Percentiles rank a stretch among this genome's conserved stretches.
phyloP scores from a whole-genome alignment of 2,329 filamentous ascomycete genomes.

The Verticillium dahliae region DNA sequence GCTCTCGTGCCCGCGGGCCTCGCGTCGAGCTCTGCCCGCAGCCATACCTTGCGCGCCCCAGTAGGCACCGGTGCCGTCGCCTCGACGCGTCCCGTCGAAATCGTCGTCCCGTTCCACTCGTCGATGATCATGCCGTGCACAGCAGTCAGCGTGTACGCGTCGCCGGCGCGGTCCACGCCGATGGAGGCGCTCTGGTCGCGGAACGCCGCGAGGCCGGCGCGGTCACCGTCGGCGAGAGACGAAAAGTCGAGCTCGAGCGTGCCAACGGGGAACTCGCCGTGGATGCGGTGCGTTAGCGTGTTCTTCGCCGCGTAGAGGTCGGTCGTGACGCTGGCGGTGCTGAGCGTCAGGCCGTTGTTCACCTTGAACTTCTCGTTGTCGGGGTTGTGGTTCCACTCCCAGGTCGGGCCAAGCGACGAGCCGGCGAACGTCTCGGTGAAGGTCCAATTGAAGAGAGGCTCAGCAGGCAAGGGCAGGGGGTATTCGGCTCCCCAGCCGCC shows the following conservation, averaged over 20 bases:
- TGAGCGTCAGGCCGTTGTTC: slow-evolving; percentile 36
- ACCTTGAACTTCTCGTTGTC: slow-evolving; percentile 39
- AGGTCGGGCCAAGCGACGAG: slow-evolving; percentile 32
- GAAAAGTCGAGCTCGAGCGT: slow-evolving; percentile 44
- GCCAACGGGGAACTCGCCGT: slow-evolving; percentile 35
- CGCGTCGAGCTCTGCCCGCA: slow-evolving; percentile 16
- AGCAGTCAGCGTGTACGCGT: slow-evolving; percentile 21
- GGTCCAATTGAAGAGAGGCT: slow-evolving; percentile 15
- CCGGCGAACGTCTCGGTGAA: slow-evolving; percentile 41
- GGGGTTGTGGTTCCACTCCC: slow-evolving; percentile 60
- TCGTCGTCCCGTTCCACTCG: slow-evolving; percentile 16
- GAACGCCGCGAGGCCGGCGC: slow-evolving; percentile 44
- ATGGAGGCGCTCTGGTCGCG: slow-evolving; percentile 47
- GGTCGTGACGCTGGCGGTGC: slow-evolving; percentile 42
- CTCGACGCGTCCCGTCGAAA: slow-evolving; percentile 11
- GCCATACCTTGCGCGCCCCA: slow-evolving; percentile 14
- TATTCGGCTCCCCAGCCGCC: slow-evolving; percentile 42
- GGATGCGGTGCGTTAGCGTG: slow-evolving; percentile 39
- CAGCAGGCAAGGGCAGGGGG: slow-evolving; percentile 19
- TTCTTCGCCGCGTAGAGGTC: slow-evolving; percentile 42
- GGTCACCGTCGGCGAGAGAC: slow-evolving; percentile 43
- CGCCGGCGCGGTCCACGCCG: slow-evolving; percentile 34
- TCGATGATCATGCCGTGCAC: slow-evolving; percentile 31
- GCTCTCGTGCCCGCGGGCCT: slow-evolving; percentile 13
- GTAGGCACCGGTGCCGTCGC: slow-evolving; percentile 14